A percentile compares a stretch with the other conserved stretches of the same genome.
Evolutionary conservation across 805 yeast genomes (phyloP).

Genomic region (Yarrowia osloensis): DNA sequence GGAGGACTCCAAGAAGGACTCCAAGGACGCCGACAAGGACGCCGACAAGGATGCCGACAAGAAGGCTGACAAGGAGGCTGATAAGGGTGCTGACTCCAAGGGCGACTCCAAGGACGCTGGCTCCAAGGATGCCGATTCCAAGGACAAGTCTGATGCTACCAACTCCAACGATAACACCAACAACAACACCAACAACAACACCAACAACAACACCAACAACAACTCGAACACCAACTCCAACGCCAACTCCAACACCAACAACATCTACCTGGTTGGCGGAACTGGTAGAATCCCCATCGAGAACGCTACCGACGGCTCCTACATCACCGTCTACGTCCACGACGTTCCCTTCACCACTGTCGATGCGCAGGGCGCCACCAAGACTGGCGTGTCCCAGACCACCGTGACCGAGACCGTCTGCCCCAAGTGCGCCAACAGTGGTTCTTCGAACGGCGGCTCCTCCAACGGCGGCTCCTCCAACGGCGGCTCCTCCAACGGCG

Average conservation of each 20-base stretch:
- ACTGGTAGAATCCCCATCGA: neutral
- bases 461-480: too few species aligned
- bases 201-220: neutral
- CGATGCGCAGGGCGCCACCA: neutral
- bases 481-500: too few species aligned
- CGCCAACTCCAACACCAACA: neutral
- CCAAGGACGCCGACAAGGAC: too few species aligned
- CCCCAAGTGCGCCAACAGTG: neutral
- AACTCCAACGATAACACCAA: neutral
- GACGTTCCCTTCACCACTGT: neutral
- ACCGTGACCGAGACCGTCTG: neutral
- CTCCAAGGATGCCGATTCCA: too few species aligned
- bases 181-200: neutral
- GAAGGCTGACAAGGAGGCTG: neutral
- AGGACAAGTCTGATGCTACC: neutral
- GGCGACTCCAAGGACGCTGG: neutral
- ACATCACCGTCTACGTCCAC: neutral
- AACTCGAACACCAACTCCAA: neutral
- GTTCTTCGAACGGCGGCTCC: too few species aligned
- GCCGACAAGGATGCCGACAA: neutral
- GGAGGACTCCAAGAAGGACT: neutral
- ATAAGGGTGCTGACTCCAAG: neutral
- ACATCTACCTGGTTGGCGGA: neutral
- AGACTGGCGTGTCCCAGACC: neutral
- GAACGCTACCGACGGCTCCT: neutral